phyloP scores from a whole-genome alignment of 2,329 filamentous ascomycete genomes.

The Fusarium coicis region DNA sequence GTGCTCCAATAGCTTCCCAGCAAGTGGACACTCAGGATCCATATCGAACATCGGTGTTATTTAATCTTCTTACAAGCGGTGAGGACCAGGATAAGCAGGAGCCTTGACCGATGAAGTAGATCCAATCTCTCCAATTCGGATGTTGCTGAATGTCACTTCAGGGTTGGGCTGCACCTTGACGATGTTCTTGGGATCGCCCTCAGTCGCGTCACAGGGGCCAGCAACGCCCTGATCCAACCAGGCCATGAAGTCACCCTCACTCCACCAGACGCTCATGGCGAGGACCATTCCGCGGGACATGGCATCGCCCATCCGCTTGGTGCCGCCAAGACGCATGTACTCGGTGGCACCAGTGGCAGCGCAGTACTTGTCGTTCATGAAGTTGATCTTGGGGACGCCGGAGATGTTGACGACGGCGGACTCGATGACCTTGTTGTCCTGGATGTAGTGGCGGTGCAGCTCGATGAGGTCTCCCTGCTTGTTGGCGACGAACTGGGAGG shows the following conservation, averaged over 20 bases:
- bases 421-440: conserved; percentile 45
- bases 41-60: neutral
- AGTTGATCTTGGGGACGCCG: conserved; percentile 49
- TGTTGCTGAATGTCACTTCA: conserved; percentile 64
- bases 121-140: conserved; percentile 70
- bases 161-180: conserved; percentile 58
- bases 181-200: conserved; percentile 63
- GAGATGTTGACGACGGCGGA: conserved; percentile 31
- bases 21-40: conserved; percentile 10
- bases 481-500: conserved; percentile 61
- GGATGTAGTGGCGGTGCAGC: conserved; percentile 59
- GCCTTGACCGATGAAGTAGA: conserved; percentile 50
- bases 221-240: conserved; percentile 60
- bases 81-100: conserved; percentile 10
- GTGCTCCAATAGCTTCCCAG: conserved; percentile 10
- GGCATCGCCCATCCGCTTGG: conserved; percentile 58
- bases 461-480: conserved; percentile 57
- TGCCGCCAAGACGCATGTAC: conserved; percentile 54
- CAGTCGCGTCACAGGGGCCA: conserved; percentile 64
- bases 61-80: neutral
- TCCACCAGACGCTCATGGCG: conserved; percentile 65
- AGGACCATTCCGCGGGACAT: conserved; percentile 62
- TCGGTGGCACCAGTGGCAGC: conserved; percentile 44
- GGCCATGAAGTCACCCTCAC: conserved; percentile 60
- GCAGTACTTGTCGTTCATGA: conserved; percentile 52